Evolutionary conservation across 768 basidiomycete species (phyloP), one percentile per base, ranked within the genome.

Genomic region (Termitomyces sp.): DNA sequence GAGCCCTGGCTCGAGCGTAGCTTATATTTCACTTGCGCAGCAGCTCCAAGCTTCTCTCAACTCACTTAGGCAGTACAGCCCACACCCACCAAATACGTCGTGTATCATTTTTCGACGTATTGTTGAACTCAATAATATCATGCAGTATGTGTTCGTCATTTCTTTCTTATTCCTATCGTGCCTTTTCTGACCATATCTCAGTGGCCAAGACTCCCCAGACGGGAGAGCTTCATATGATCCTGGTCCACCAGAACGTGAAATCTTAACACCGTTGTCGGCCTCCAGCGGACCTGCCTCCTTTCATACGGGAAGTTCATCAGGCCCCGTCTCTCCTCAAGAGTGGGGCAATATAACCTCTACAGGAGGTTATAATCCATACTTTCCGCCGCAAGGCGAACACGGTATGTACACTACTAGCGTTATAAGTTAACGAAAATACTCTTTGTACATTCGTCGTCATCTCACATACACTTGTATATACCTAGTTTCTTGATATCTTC

Each of bases 301-400:
- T 68, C 78, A 80, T 53, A 68, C 73, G 28, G 77, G 76, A 33
- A 58, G 53, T 28, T 79, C 81, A 42, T 76, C 79, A 40, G 69
- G 68, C 22, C 81, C 77, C 70, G 81, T 83, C 67, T 79, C 84
- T 58, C 81, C 83, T 44, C 81, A 85, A 65, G 82, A 88, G 72
- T 88, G 87, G 88, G 83, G 78, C 65, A 77, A 81, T 60, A 77
- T 87, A 70, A 77, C 81, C 24, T 68, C 82, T 33, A 45, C 60
- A 57, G 71, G 78, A 15, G 81, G 83, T 36, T 90, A 87, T 73
- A 88, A 86, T 58, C 79, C 89, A 6, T 90, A 90, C 72, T 90
- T 90, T 69, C 84, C 88, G 38, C 76, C 86, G 62, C 74, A 81
- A 46, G 59, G 74, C 55, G 84, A 86, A 55, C 82, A 84, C 67